Evolutionary conservation across 306 rosid genomes (phyloP).

Genomic region (Adenanthera pavonina): DNA sequence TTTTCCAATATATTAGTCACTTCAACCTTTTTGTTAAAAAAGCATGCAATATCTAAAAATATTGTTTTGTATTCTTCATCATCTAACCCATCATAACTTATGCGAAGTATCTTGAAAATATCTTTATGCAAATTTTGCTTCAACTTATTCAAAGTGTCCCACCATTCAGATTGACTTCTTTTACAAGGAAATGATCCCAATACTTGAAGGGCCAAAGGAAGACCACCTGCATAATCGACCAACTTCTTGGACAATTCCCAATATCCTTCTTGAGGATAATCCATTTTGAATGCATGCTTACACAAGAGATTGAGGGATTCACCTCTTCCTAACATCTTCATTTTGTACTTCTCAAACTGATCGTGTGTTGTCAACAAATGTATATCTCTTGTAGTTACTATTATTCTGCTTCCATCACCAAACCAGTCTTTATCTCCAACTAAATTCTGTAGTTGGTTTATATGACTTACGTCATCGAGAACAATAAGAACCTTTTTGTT

Average conservation of each 20-base stretch:
- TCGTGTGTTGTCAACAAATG: background rate
- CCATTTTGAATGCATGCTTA: background rate
- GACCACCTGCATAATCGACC: background rate
- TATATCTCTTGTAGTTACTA: background rate
- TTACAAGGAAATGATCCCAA: background rate
- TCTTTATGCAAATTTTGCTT: background rate
- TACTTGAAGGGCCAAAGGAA: conserved; percentile 28
- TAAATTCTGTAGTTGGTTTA: conserved; percentile 1
- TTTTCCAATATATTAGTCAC: background rate
- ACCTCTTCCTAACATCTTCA: background rate
- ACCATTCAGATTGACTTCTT: conserved; percentile 15
- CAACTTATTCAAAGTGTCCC: background rate
- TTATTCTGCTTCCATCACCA: conserved; percentile 1
- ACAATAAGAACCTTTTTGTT: background rate
- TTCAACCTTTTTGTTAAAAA: background rate
- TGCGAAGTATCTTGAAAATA: conserved; percentile 11
- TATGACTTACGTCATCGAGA: conserved; percentile 3
- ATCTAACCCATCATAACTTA: conserved; percentile 24
- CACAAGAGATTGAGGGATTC: conserved; percentile 4
- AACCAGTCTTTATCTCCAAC: background rate
- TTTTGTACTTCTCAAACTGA: background rate
- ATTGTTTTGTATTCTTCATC: background rate
- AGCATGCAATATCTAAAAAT: conserved; percentile 26
- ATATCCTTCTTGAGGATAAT: conserved; percentile 4
- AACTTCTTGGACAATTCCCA: background rate